Evolutionary conservation across 2,329 filamentous ascomycete genomes (phyloP).

Genomic region (Orbilia ellipsospora): DNA sequence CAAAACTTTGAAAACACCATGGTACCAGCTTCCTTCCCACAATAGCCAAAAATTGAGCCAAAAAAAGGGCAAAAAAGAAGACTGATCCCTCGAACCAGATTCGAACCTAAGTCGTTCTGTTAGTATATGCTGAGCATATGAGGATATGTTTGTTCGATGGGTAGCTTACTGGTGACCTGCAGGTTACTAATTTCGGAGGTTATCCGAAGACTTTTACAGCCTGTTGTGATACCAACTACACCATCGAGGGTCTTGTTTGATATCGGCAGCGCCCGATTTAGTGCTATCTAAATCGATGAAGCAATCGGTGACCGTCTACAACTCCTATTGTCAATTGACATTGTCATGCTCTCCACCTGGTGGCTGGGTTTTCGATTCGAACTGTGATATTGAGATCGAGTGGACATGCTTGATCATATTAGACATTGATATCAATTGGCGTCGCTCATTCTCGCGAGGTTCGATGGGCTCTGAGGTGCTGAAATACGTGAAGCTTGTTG

Average conservation of each 20-base stretch:
- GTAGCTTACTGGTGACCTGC: slow-evolving; percentile 50
- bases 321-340: slow-evolving; percentile 16
- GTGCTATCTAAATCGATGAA: slow-evolving; percentile 12
- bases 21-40: background rate
- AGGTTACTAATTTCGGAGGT: slow-evolving; percentile 54
- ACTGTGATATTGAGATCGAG: too few relatives aligned
- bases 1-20: too few relatives aligned
- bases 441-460: background rate
- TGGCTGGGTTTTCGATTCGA: too few relatives aligned
- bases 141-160: background rate
- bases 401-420: too few relatives aligned
- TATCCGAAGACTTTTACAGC: slow-evolving; percentile 55
- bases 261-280: slow-evolving; percentile 16
- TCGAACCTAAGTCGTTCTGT: slow-evolving; percentile 43
- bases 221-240: slow-evolving; percentile 56
- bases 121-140: slow-evolving; percentile 31
- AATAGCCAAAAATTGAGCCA: slow-evolving; percentile 11
- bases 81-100: slow-evolving; percentile 55
- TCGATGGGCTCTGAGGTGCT: background rate
- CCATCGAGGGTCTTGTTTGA: slow-evolving; percentile 50
- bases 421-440: background rate
- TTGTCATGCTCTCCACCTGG: background rate
- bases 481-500: slow-evolving; percentile 24
- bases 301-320: slow-evolving; percentile 4
- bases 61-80: slow-evolving; percentile 37